Base-by-base conservation (phyloP, 768 basidiomycete species). In the Russula lepida region DNA sequence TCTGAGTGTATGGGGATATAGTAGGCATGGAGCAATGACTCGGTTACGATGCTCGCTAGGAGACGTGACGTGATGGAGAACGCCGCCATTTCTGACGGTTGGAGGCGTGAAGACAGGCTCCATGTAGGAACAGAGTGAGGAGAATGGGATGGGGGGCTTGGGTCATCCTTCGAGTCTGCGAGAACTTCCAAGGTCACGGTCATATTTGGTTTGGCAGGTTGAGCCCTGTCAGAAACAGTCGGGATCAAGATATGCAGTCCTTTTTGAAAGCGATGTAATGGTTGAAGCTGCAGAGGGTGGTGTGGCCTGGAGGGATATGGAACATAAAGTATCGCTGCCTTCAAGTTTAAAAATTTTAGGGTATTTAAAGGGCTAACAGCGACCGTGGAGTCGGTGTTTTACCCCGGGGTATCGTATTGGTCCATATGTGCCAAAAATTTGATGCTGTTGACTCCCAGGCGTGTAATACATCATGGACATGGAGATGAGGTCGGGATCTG, bases 41-140 rank as follows among this genome's bases (percentile, higher is more conserved):
- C 80, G 17, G 79, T 80, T 54, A 81, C 76, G 51, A 81, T 71
- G 61, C 78, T 79, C 15, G 79, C 76, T 15, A 81, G 63, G 54
- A 81, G 75, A 49, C 80, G 77, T 32, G 79, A 79, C 27, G 71
- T 72, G 46, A 80, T 78, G 9, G 79, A 78, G 61, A 80, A 79
- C 5, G 71, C 70, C 27, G 79, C 77, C 44, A 50, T 58, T 11
- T 64, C 59, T 5, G 50, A 32, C 0, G 63, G 65, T n/a, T 37
- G 39, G 15, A 66, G 56, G 12, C 17, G 39, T n/a, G 56, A 62
- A 2, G 51, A 46, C 13, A 58, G 47, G 23, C 7, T 28, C 61
- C 61, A 62, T 6, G 61, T 62, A 27, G 51, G 50, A 37, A 41
- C 56, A 27, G 35, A 33, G 33, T 33, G n/a, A 1, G 21, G 11